Base-by-base conservation (phyloP, 2,329 filamentous ascomycete genomes). In the Delphinella strobiligena region DNA sequence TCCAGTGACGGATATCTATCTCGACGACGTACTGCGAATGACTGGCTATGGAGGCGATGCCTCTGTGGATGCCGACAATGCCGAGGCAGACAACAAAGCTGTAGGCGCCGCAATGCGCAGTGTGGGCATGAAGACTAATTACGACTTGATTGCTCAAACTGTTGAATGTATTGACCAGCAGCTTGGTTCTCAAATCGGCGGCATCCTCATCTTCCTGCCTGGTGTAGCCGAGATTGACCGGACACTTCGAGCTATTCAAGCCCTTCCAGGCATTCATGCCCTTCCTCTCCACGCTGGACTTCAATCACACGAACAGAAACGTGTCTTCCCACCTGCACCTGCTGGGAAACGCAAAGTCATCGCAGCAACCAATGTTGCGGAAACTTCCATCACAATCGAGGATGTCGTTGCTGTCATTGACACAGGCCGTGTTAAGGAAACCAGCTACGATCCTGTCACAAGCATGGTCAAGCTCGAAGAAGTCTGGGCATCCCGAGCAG, bases 381-480 rank as follows among this genome's bases (percentile, higher is more conserved):
- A 98, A 59, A 98, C 91, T 0, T 96, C 91, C 2, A 96, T 98
- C 57, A 98, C 91, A 0, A 98, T 98, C 44, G 88, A 95, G 55
- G 91, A 98, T 55, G 84, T 98, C 38, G 83, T 96, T 2, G 89
- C 85, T 2, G 91, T 98, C 34, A 89, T 98, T 47, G 91, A 98
- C 58, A 91, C 82, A 9, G 91, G 91, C 19, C 80, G 86, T 38
- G 91, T 98, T 44, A 98, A 98, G 56, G 89, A 98, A 61, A 98
- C 88, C 0, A 89, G 84, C 55, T 96, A 88, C 52, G 91, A 96
- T 56, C 77, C 86, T 0, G 74, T 81, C 46, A 93, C 82, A 56
- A 94, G 94, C 55, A 94, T 96, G 79, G 82, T 93, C 32, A 87
- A 85, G 52, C 75, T 98, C 1, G 82, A 89, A 50, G 91, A 98